phyloP scores from a whole-genome alignment of 805 yeast species.

The Ogataea pignaliae region DNA sequence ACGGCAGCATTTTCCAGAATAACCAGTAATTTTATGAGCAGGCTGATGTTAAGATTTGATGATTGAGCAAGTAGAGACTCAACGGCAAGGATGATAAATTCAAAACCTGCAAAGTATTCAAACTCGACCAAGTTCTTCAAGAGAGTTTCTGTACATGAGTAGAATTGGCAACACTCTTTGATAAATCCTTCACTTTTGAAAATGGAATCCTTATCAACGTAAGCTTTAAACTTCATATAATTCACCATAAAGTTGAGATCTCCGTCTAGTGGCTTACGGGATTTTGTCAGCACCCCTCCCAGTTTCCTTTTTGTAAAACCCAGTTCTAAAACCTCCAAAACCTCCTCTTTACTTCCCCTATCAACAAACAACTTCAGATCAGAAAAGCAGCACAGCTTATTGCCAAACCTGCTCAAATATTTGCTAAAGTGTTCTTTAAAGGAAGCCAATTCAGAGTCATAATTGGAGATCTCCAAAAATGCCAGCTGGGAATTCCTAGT shows the following conservation, averaged over 20 bases:
- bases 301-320: conserved; percentile 9
- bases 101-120: conserved; percentile 71
- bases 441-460: conserved; percentile 6
- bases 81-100: conserved; percentile 55
- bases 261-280: conserved; percentile 14
- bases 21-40: conserved; percentile 38
- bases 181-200: conserved; percentile 23
- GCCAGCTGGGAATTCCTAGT: conserved; percentile 60
- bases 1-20: conserved; percentile 53
- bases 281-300: conserved; percentile 5
- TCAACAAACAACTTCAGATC: conserved; percentile 45
- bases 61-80: conserved; percentile 25
- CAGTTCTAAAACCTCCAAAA: conserved; percentile 6
- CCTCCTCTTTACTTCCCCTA: neutral
- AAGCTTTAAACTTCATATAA: conserved; percentile 41
- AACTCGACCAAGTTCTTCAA: conserved; percentile 43
- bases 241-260: conserved; percentile 27
- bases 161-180: conserved; percentile 33
- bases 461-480: conserved; percentile 37
- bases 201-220: conserved; percentile 17
- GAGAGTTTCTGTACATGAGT: conserved; percentile 34
- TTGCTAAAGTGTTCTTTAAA: conserved; percentile 28
- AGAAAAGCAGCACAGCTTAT: conserved; percentile 60
- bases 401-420: conserved; percentile 44
- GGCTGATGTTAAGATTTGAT: conserved; percentile 15